Percentiles rank a stretch among this genome's conserved stretches.
Conservation (phyloP, 1,139 yeast genomes). For the Wickerhamomyces sp. region DNA sequence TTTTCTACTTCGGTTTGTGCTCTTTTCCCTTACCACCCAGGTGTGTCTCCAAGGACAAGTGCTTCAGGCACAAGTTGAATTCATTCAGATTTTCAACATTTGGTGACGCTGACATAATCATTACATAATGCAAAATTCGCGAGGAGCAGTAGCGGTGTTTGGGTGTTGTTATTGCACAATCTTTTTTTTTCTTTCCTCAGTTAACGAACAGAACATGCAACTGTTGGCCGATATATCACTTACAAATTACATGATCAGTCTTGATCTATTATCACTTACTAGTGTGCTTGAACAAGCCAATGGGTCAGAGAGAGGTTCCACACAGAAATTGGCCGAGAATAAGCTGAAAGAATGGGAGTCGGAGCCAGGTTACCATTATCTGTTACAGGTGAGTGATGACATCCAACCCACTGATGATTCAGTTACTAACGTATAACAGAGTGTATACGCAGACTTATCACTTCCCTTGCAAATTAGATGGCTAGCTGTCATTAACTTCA, state of each 20-base stretch:
- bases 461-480: conserved; percentile 66
- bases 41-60: no score
- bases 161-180: no score
- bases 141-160: no score
- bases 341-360: conserved; percentile 67
- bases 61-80: no score
- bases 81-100: no score
- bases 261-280: conserved; percentile 21
- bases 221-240: no score
- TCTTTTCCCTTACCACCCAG: no score
- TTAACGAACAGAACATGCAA: no score
- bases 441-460: conserved; percentile 55
- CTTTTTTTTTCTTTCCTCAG: no score
- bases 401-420: background rate
- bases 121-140: no score
- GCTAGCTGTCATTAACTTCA: conserved; percentile 83
- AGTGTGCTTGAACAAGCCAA: conserved; percentile 46
- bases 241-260: conserved; percentile 1
- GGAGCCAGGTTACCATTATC: conserved; percentile 52
- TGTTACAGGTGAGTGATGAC: conserved; percentile 39
- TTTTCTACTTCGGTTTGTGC: background rate
- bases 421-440: conserved; percentile 14
- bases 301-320: conserved; percentile 39
- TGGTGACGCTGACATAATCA: no score
- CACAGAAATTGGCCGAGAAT: conserved; percentile 60